phyloP scores from a whole-genome alignment of 495 filamentous ascomycete species.

The Penicillium canescens region DNA sequence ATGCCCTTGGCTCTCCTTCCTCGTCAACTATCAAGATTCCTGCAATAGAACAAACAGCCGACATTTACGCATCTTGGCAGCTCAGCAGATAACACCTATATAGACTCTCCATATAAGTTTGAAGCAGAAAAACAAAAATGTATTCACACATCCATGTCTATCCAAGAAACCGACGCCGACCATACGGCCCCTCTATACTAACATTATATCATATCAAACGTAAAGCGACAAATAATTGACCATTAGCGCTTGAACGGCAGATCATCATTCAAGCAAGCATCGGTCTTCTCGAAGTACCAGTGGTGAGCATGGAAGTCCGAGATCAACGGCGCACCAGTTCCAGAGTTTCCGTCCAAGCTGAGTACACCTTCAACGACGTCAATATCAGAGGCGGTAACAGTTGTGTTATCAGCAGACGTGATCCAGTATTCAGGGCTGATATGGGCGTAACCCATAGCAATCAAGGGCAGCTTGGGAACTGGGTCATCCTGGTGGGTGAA shows the following conservation, averaged over 20 bases:
- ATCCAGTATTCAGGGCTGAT: slow-evolving; percentile 66
- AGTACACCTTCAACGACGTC: slow-evolving; percentile 30
- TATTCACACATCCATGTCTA: too few species aligned
- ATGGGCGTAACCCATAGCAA: slow-evolving; percentile 57
- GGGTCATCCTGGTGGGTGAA: slow-evolving; percentile 66
- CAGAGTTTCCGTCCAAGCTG: slow-evolving; percentile 45
- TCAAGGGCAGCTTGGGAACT: slow-evolving; percentile 61
- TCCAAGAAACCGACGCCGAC: too few species aligned
- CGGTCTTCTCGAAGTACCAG: slow-evolving; percentile 46
- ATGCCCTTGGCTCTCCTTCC: too few species aligned
- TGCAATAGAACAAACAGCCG: too few species aligned
- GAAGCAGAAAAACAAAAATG: too few species aligned
- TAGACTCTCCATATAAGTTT: too few species aligned
- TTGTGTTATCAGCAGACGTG: slow-evolving; percentile 29
- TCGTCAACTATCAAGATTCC: too few species aligned
- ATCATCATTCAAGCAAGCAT: slow-evolving; percentile 26
- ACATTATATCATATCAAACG: too few species aligned
- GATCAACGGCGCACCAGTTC: slow-evolving; percentile 23
- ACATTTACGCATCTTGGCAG: too few species aligned
- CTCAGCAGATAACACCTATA: too few species aligned
- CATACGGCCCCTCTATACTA: too few species aligned
- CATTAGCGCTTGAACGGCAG: slow-evolving; percentile 16
- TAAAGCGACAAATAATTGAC: too few species aligned
- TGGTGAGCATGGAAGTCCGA: slow-evolving; percentile 34
- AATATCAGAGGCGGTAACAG: slow-evolving; percentile 36